Evolutionary conservation across 805 yeast species (phyloP), one percentile per base, ranked within the genome.

Genomic region (Barnettozyma siamensis): DNA sequence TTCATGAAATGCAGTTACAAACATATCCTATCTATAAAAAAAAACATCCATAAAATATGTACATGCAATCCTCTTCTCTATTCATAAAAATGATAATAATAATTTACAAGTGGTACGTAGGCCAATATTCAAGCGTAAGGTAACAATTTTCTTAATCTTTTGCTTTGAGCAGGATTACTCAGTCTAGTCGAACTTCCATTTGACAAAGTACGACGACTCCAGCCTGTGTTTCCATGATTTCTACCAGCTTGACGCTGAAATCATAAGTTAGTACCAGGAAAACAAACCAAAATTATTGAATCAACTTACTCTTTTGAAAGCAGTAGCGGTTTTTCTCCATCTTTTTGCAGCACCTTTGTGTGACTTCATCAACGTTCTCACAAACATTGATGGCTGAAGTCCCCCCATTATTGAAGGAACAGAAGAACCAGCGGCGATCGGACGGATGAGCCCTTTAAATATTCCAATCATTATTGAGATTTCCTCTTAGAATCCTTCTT

Each of bases 161-260:
- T 76, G 37, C 75, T 66, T 55, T 83, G 88, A 19, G 70, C 65
- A 19, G 69, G 66, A 35, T 75, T 70, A 31, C 79, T 86, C 51
- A 64, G 58, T 7, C 71, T 76, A 50, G 72, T 82, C 24, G 78
- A 83, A 49, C 78, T 75, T 62, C 83, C 69, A 53, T 72, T 72
- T 45, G 76, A 67, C 55, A 83, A 64, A 20, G 75, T 69, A 38
- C 80, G 71, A 31, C 75, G 66, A 26, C 88, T 73, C 83, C 93
- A 89, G 18, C 95, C 89, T 2, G 88, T 86, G 57, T 89, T 89
- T 38, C 97, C 96, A 60, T 89, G 97, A 50, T 85, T 83, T 67
- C 95, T 77, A 10, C 96, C 95, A 17, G 94, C 83, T 53, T 79
- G 77, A 47, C 73, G 89, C 76, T 62, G 35, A 11, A 33, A 31